Conservation (phyloP, 2,329 filamentous ascomycete genomes). For the Microdochium bolleyi region DNA sequence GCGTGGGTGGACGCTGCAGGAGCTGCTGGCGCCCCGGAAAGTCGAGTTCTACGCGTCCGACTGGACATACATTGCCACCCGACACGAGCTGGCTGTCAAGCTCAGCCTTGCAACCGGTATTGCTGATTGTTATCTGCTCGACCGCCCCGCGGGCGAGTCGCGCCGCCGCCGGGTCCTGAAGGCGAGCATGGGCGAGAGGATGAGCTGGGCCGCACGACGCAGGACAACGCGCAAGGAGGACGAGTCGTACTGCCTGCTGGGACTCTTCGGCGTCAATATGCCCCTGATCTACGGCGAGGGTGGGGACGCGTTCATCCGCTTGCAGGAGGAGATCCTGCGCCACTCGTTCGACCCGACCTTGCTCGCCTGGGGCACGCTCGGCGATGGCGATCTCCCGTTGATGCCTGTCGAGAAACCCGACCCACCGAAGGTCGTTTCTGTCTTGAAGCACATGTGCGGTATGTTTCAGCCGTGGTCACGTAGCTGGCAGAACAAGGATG, state of each 20-base stretch:
- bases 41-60: neutral
- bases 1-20: neutral
- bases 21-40: neutral
- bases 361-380: slow-evolving; percentile 2
- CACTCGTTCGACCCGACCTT: slow-evolving; percentile 7
- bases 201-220: slow-evolving; percentile 14
- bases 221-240: slow-evolving; percentile 11
- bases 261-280: slow-evolving; percentile 15
- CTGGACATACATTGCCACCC: neutral
- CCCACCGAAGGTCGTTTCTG: neutral
- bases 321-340: slow-evolving; percentile 2
- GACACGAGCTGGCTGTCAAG: neutral
- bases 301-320: neutral
- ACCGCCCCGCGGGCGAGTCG: neutral
- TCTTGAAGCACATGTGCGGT: neutral
- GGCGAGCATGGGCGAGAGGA: slow-evolving; percentile 2
- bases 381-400: neutral
- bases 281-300: slow-evolving; percentile 13
- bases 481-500: neutral
- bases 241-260: slow-evolving; percentile 14
- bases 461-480: neutral
- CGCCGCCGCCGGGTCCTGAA: neutral
- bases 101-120: neutral
- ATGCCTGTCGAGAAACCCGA: neutral
- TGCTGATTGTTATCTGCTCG: neutral